Conservation (phyloP, 1,284 basidiomycete species). For the Naganishia sp. region DNA sequence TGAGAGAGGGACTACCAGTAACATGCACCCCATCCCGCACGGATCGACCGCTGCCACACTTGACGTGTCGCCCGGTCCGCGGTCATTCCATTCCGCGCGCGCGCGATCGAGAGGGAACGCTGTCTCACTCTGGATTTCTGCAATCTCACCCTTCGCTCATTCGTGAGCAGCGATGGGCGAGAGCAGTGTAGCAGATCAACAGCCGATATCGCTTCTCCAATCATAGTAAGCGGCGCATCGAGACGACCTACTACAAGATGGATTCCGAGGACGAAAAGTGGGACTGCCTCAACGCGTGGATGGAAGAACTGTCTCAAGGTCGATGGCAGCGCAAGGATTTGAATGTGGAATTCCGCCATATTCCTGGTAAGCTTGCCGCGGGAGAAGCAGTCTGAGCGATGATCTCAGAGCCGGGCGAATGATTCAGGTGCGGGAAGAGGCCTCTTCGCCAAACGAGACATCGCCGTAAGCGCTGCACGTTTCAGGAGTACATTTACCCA, state of each 20-base stretch:
- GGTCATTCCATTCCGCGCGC: too few species aligned
- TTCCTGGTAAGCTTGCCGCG: slow-evolving; percentile 28
- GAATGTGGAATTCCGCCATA: slow-evolving; percentile 31
- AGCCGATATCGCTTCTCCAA: background rate
- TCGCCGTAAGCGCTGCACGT: slow-evolving; percentile 54
- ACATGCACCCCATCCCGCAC: too few species aligned
- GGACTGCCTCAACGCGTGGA: slow-evolving; percentile 14
- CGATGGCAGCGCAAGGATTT: slow-evolving; percentile 20
- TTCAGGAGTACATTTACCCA: background rate
- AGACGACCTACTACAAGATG: background rate
- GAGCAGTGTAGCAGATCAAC: too few species aligned
- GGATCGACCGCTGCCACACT: background rate
- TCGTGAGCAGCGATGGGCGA: too few species aligned
- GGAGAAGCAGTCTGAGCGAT: background rate
- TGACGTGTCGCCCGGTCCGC: slow-evolving; percentile 8
- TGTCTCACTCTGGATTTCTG: too few species aligned
- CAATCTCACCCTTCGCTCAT: too few species aligned
- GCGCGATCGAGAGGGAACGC: too few species aligned
- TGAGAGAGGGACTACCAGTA: background rate
- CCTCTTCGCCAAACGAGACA: slow-evolving; percentile 61
- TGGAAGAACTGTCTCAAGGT: slow-evolving; percentile 13
- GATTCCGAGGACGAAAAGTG: slow-evolving; percentile 11
- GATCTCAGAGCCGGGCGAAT: too few species aligned
- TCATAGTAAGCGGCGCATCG: background rate
- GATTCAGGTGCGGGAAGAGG: slow-evolving; percentile 67